Base-by-base conservation (phyloP, 2,329 filamentous ascomycete species). In the Botrytis byssoidea region DNA sequence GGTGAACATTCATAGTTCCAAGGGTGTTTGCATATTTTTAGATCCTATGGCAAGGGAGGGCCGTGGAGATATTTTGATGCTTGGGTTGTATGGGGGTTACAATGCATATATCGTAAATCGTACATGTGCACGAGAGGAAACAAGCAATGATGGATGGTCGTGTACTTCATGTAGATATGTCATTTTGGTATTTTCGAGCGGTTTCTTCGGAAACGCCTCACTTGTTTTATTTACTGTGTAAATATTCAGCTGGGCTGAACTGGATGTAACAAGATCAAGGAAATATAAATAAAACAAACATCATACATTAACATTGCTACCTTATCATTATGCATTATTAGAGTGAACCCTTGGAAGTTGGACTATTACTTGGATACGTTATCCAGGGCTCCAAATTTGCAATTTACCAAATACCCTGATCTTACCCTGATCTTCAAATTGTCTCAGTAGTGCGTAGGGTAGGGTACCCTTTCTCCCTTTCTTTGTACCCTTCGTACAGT, bases 391-490 rank as follows among this genome's bases (percentile, higher is more conserved):
- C 35, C 22, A 32, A 35, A 14, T 14, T 61, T 61, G 22, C 35
- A 35, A 35, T 46, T 46, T 37, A 46, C n/a, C n/a, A 46, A 32
- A 29, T 59, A 37, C 57, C 51, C 51, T 35, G 57, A 59, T 59
- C 29, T n/a, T 64, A 35, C 29, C 63, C 42, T 37, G 44, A 51
- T 48, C 29, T 51, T 37, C 64, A 37, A 46, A 12, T 64, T 66
- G 64, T 66, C 44, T 66, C 64, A 66, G 64, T 37, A 14, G 22
- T 61, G 35, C 29, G 64, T 66, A n/a, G 44, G 44, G n/a, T 18
- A 16, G 40, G 29, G n/a, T 25, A 51, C 25, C 48, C 63, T 18
- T 46, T 46, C 48, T 37, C 44, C 20, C 44, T 66, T n/a, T 12
- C 44, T 66, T n/a, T 3, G 22, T 66, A 66, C 29, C 29, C 44